Conservation (phyloP, 495 filamentous ascomycete genomes). For the Hypoxylon rickii region DNA sequence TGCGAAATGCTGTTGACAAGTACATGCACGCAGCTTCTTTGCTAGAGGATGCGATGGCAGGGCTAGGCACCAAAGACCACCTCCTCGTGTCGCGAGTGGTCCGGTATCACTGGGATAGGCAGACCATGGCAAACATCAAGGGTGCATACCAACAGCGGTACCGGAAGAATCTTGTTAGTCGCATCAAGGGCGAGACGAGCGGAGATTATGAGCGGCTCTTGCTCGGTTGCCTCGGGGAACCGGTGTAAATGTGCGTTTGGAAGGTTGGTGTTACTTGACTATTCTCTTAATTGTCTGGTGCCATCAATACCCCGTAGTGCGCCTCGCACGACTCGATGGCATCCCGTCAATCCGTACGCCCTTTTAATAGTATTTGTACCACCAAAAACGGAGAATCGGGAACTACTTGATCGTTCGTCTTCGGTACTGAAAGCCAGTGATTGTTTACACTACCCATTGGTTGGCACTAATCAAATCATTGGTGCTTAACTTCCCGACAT, state of each 20-base stretch:
- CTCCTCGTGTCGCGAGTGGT: slow-evolving; percentile 75
- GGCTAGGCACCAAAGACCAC: slow-evolving; percentile 83
- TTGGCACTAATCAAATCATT: too few species aligned
- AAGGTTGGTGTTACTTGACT: background rate
- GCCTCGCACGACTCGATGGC: slow-evolving; percentile 1
- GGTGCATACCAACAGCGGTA: slow-evolving; percentile 70
- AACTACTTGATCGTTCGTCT: too few species aligned
- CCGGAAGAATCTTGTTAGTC: slow-evolving; percentile 60
- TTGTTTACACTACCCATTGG: too few species aligned
- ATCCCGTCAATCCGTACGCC: background rate
- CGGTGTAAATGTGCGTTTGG: slow-evolving; percentile 14
- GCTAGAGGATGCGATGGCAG: slow-evolving; percentile 85
- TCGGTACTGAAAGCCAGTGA: too few species aligned
- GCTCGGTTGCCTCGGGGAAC: slow-evolving; percentile 58
- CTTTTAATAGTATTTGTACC: background rate
- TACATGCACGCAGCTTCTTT: slow-evolving; percentile 79
- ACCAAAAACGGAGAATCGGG: too few species aligned
- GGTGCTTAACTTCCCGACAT: too few species aligned
- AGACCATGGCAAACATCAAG: slow-evolving; percentile 73
- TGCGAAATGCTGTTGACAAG: slow-evolving; percentile 76
- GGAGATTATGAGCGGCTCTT: slow-evolving; percentile 79
- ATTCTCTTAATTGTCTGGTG: too few species aligned
- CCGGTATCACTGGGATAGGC: slow-evolving; percentile 76
- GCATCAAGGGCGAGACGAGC: slow-evolving; percentile 82
- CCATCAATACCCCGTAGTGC: too few species aligned